phyloP scores from a whole-genome alignment of 2,329 filamentous ascomycete species.

The Aspergillus texensis region DNA sequence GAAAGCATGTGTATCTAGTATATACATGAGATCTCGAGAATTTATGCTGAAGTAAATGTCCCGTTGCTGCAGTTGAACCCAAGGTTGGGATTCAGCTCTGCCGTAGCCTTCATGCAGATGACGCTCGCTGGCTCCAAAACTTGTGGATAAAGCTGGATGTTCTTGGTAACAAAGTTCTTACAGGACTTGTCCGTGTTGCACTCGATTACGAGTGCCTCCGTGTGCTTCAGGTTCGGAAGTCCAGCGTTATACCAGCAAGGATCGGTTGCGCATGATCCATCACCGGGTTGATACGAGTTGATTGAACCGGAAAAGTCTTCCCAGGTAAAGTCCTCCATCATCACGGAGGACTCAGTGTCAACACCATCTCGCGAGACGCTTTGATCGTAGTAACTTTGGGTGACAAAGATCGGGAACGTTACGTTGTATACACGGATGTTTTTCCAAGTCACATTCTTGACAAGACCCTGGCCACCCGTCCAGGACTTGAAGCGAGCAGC shows the following conservation, averaged over 20 bases:
- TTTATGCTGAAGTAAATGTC: constrained; percentile 27
- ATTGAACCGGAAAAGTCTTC: constrained; percentile 46
- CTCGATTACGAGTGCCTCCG: constrained; percentile 46
- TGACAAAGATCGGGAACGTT: constrained; percentile 52
- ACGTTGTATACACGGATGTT: constrained; percentile 49
- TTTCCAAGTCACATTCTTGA: constrained; percentile 48
- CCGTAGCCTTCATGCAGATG: constrained; percentile 41
- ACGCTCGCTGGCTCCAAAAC: constrained; percentile 30
- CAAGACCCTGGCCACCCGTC: constrained; percentile 46
- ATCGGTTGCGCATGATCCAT: constrained; percentile 46
- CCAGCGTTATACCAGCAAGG: constrained; percentile 51
- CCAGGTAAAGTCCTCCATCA: constrained; percentile 49
- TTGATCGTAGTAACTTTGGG: constrained; percentile 50
- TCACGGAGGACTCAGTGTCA: constrained; percentile 43
- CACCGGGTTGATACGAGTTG: constrained; percentile 46
- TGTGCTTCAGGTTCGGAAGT: constrained; percentile 42
- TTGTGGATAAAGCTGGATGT: constrained; percentile 39
- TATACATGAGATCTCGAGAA: background rate
- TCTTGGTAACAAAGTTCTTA: constrained; percentile 35
- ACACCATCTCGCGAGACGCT: constrained; percentile 32
- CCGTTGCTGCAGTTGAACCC: constrained; percentile 41
- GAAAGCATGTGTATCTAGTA: background rate
- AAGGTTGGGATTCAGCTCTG: constrained; percentile 36
- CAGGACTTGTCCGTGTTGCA: constrained; percentile 46
- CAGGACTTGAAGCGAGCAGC: constrained; percentile 50